Base-by-base conservation (phyloP, 2,329 filamentous ascomycete genomes). In the Allantophomopsis lycopodina region DNA sequence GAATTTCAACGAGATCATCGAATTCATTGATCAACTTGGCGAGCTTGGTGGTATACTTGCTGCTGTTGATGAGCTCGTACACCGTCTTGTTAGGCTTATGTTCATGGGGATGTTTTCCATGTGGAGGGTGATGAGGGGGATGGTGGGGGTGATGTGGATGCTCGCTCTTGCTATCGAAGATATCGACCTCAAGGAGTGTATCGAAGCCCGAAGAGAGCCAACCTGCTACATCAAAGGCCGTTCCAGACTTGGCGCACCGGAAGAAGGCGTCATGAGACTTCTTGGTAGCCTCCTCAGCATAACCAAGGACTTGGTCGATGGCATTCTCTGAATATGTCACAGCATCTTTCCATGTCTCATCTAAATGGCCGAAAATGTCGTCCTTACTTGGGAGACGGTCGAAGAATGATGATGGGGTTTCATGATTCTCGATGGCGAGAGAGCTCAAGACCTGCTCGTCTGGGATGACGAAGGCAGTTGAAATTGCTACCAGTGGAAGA, bases 21-120 rank as follows among this genome's bases (percentile, higher is more conserved):
- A 83, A 78, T 44, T 86, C 69, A 44, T 81, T 69, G 48, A 94
- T 71, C n/a, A 87, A 64, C 54, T 80, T 73, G 20, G 80, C 76
- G 35, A 94, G 79, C 57, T 79, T 82, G 37, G 74, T 82, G 1
- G 84, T 88, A 60, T 84, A 72, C 51, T 87, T 82, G 63, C 73
- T 81, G 50, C 71, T 63, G n/a, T 72, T 65, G 57, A 94, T 84
- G 44, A 88, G 63, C 58, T 94, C 66, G 60, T 88, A 94, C 35
- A 94, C 73, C 15, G 86, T 93, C 54, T 70, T 61, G 54, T 86
- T 81, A 5, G 73, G 65, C 44, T 63, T 62, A n/a, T 57, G 48
- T 30, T 55, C 48, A 12, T 38, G 48, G 18, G 40, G 32, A 31
- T 47, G 43, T n/a, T 45, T 48, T 32, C 52, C 47, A 38, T 52